Conservation (phyloP, 192 early-diverging fungal genomes). For the Backusella westeae region DNA sequence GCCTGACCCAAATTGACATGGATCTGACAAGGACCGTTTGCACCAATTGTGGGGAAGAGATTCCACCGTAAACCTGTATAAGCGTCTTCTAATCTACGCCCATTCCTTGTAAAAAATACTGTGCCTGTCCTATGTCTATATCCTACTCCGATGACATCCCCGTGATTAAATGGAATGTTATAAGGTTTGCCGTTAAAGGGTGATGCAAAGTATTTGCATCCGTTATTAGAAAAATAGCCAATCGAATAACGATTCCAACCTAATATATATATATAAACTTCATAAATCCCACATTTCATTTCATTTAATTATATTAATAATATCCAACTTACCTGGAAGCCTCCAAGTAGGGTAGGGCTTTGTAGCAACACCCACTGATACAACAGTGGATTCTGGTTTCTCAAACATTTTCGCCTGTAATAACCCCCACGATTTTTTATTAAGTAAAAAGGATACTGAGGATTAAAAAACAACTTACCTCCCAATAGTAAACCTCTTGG, state of each 20-base stretch:
- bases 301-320: background rate
- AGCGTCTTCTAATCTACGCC: constrained; percentile 38
- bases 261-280: constrained; percentile 12
- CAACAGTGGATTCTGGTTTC: constrained; percentile 36
- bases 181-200: constrained; percentile 33
- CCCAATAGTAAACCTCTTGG: constrained; percentile 83
- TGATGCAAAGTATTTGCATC: constrained; percentile 40
- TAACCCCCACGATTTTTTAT: background rate
- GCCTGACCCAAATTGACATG: constrained; percentile 44
- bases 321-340: constrained; percentile 31
- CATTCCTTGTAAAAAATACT: constrained; percentile 53
- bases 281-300: background rate
- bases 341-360: constrained; percentile 51
- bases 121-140: constrained; percentile 49
- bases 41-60: constrained; percentile 43
- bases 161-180: constrained; percentile 36
- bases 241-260: constrained; percentile 51
- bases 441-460: background rate
- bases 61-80: constrained; percentile 37
- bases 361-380: constrained; percentile 46
- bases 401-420: constrained; percentile 38
- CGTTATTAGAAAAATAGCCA: constrained; percentile 43
- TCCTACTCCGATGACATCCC: constrained; percentile 50
- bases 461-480: constrained; percentile 30
- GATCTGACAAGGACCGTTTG: constrained; percentile 42